Conservation (phyloP, 108 stramenopile species). For the Chaetoceros muelleri region DNA sequence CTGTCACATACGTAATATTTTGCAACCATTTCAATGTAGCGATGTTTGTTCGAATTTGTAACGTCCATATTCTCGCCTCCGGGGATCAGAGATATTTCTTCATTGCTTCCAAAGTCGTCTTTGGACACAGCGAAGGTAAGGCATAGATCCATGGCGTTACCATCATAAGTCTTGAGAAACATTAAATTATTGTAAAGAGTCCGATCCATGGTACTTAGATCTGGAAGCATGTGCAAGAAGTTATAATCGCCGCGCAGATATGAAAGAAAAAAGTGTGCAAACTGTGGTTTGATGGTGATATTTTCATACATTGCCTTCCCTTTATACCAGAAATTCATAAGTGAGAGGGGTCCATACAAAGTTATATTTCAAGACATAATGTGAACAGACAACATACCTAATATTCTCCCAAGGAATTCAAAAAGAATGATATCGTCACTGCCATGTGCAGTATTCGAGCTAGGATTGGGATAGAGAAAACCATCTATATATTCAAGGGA, state of each 20-base stretch:
- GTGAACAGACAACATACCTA: constrained; percentile 42
- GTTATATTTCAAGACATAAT: neutral
- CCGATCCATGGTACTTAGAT: constrained; percentile 81
- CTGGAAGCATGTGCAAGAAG: constrained; percentile 76
- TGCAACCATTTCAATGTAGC: constrained; percentile 78
- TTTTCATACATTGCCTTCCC: constrained; percentile 88
- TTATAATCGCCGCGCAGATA: constrained; percentile 89
- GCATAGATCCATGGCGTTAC: constrained; percentile 87
- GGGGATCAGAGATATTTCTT: constrained; percentile 76
- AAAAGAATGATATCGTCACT: constrained; percentile 73
- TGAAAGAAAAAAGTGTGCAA: constrained; percentile 94
- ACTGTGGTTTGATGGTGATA: constrained; percentile 92
- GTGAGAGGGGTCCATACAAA: neutral
- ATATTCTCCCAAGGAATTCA: constrained; percentile 86
- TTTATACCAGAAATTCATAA: neutral
- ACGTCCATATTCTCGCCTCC: constrained; percentile 84
- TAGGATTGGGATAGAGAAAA: constrained; percentile 90
- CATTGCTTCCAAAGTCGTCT: constrained; percentile 79
- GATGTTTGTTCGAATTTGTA: constrained; percentile 70
- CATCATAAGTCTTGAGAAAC: constrained; percentile 92
- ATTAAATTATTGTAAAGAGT: constrained; percentile 92
- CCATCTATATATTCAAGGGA: too few relatives aligned
- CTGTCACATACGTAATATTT: constrained; percentile 91
- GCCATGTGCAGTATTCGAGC: constrained; percentile 61
- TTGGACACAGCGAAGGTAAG: constrained; percentile 84